Evolutionary conservation across 768 basidiomycete species (phyloP), one percentile per base, ranked within the genome.

Genomic region (Cyathus striatus): DNA sequence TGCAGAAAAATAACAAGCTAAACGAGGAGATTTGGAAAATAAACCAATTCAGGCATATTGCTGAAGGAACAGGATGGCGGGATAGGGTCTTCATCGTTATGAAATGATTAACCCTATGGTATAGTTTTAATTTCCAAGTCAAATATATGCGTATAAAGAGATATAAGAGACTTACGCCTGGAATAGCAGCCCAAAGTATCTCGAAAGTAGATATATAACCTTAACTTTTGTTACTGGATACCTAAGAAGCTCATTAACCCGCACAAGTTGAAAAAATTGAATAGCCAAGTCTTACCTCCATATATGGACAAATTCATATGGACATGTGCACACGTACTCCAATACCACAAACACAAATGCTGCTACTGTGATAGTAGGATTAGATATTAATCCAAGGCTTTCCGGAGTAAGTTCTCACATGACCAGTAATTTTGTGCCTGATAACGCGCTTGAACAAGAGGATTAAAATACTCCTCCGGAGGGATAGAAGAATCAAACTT

Each of bases 1-100:
- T n/a, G 3, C 42, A 41, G 26, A 32, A 38, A 40, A 42, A 48
- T 4, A 56, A 41, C 5, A 45, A 33, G 38, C 49, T 49, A 26
- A 52, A 47, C 6, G 46, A 23, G 13, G 38, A 12, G 16, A 43
- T 47, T 33, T 55, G 54, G 32, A 38, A 55, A 12, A 12, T 16
- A 26, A 46, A 52, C 54, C 49, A 53, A 12, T 9, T 6, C 6
- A 10, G 10, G 20, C 35, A 36, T 18, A 18, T 7, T 12, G 7
- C 35, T 12, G 20, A 9, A 7, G 35, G 35, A 12, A 36, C 35
- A 12, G 35, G 35, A 12, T 7, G 35, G 20, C 6, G 10, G 12
- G 35, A 36, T 10, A 36, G 17, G 12, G 9, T 9, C 17, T 18
- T 9, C 6, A 18, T 6, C 12, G 20, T 9, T 18, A 36, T 7